Conservation (phyloP, 257 asterid species). For the Salvia rosmarinus region DNA sequence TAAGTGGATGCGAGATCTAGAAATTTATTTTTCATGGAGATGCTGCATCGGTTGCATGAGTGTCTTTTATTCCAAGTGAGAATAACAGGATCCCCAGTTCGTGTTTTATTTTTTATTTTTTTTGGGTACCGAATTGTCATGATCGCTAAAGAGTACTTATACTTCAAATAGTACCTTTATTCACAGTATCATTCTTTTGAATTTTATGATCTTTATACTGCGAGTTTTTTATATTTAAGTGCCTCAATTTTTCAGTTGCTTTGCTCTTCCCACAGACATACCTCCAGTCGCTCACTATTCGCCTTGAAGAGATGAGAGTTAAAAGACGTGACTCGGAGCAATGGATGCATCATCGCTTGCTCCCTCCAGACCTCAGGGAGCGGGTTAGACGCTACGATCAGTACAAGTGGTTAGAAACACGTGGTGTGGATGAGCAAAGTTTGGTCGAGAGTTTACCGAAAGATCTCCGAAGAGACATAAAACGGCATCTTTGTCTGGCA, state of each 20-base stretch:
- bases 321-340: conserved; percentile 99
- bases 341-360: conserved; percentile 99
- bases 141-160: neutral
- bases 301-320: conserved; percentile 99
- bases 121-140: neutral
- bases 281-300: conserved; percentile 94
- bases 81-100: neutral
- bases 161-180: neutral
- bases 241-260: conserved; percentile 21
- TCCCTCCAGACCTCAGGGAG: conserved; percentile 89
- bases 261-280: conserved; percentile 69
- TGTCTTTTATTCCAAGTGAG: neutral
- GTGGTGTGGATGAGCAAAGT: conserved; percentile 94
- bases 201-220: conserved; percentile 7
- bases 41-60: too few relatives aligned
- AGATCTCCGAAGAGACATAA: conserved; percentile 96
- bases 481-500: conserved; percentile 98
- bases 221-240: conserved; percentile 9
- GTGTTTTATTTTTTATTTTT: neutral
- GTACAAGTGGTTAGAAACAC: conserved; percentile 97
- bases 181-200: neutral
- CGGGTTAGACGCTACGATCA: conserved; percentile 97
- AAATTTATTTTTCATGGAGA: too few relatives aligned
- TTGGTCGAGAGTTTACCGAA: conserved; percentile 90
- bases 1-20: too few relatives aligned